Evolutionary conservation across 345 rosid genomes (phyloP).

Genomic region (Eucalyptus regnans): DNA sequence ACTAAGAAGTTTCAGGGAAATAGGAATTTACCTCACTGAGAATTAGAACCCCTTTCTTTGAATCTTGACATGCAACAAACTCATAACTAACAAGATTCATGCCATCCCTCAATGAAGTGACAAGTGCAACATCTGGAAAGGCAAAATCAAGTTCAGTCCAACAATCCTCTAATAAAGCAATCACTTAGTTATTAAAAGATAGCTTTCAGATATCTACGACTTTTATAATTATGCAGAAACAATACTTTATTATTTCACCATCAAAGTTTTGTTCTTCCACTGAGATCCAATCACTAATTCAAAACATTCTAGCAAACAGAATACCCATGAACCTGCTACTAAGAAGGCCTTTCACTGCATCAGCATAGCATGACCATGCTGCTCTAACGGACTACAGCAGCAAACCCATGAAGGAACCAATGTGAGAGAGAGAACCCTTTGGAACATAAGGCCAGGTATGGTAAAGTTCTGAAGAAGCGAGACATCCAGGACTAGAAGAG

Average conservation of each 20-base stretch:
- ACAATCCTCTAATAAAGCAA: background rate
- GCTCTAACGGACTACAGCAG: background rate
- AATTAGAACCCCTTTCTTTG: constrained; percentile 97
- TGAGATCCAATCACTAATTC: background rate
- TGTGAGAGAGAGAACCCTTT: background rate
- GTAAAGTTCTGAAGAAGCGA: background rate
- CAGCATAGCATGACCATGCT: background rate
- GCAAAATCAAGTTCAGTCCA: background rate
- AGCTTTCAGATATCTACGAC: background rate
- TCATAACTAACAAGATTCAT: constrained; percentile 99
- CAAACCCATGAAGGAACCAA: background rate
- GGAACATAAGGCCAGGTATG: background rate
- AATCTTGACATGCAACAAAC: constrained; percentile 97
- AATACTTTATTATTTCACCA: background rate
- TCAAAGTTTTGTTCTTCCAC: background rate
- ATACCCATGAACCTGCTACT: background rate
- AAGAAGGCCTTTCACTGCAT: background rate
- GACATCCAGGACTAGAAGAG: background rate
- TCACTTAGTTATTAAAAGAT: background rate
- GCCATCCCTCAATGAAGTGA: constrained; percentile 96
- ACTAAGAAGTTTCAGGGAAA: background rate
- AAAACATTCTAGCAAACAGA: background rate
- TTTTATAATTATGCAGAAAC: background rate
- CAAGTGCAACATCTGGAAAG: constrained; percentile 87
- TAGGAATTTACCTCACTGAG: constrained; percentile 81